A percentile compares a stretch with the other conserved stretches of the same genome.
These are phyloP conservation scores for Suhomyces panamericanus DNA, from an alignment of 1,139 yeast species.

Conservation along the genomic window DNA sequence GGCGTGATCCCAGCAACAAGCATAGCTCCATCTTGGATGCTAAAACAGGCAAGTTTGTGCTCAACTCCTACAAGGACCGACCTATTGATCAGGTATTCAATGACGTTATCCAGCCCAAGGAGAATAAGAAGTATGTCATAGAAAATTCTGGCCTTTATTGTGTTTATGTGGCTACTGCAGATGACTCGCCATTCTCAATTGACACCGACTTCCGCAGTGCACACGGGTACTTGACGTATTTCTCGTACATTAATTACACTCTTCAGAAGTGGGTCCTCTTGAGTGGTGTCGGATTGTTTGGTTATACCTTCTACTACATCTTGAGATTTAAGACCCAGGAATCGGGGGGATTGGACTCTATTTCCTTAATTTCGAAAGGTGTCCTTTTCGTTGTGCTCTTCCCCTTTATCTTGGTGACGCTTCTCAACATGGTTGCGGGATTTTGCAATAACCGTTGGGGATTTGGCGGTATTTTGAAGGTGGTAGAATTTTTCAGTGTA, in stretches of 20 bases:
- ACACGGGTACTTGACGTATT: constrained; percentile 30
- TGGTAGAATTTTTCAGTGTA: constrained; percentile 16
- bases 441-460: constrained; percentile 22
- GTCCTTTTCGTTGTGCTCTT: constrained; percentile 31
- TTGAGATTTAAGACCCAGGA: constrained; percentile 24
- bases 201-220: constrained; percentile 26
- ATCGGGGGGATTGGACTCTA: constrained; percentile 32
- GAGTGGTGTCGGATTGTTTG: constrained; percentile 21
- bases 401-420: constrained; percentile 22
- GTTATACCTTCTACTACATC: constrained; percentile 29
- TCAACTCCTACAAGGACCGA: constrained; percentile 3
- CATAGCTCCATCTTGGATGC: constrained; percentile 16
- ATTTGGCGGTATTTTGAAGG: constrained; percentile 18
- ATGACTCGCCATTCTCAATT: constrained; percentile 15
- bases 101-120: constrained; percentile 10
- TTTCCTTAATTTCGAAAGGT: constrained; percentile 37
- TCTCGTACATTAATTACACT: constrained; percentile 22
- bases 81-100: constrained; percentile 11
- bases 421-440: constrained; percentile 15
- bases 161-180: constrained; percentile 33
- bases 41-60: constrained; percentile 7
- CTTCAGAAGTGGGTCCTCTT: constrained; percentile 20
- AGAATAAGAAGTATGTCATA: constrained; percentile 18
- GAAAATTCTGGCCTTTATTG: constrained; percentile 35
- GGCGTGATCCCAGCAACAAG: constrained; percentile 13